Conservation (phyloP, 768 basidiomycete species). For the Boletus rubroflammeus region DNA sequence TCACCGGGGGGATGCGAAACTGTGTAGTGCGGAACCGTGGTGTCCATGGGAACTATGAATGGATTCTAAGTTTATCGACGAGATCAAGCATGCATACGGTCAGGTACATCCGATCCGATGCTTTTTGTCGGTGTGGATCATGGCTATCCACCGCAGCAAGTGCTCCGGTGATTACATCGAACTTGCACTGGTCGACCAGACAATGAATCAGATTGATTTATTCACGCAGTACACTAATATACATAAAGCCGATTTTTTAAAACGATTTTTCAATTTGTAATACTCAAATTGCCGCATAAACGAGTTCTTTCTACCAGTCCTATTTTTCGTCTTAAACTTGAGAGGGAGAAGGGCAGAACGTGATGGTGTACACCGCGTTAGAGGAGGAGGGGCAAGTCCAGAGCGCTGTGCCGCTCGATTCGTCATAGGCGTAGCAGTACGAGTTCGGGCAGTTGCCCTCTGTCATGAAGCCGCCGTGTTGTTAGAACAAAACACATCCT, state of each 20-base stretch:
- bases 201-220: not conserved
- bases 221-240: not conserved
- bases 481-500: not conserved
- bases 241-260: not conserved
- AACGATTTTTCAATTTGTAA: not conserved
- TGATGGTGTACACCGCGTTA: conserved; percentile 43
- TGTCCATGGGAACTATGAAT: not conserved
- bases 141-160: not conserved
- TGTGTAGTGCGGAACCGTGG: not conserved
- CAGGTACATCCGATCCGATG: not conserved
- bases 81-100: not conserved
- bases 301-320: not conserved
- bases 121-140: not conserved
- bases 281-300: not conserved
- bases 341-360: conserved; percentile 38
- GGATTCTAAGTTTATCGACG: not conserved
- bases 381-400: conserved; percentile 38
- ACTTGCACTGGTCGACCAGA: not conserved
- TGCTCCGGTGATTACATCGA: not conserved
- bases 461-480: conserved; percentile 11
- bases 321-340: not conserved
- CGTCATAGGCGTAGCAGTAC: conserved; percentile 53
- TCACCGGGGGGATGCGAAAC: not conserved
- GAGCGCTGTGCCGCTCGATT: conserved; percentile 42
- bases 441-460: conserved; percentile 43